These are phyloP conservation scores for Hyphopichia homilentoma DNA, from an alignment of 805 yeast species.

Conservation along the genomic window DNA sequence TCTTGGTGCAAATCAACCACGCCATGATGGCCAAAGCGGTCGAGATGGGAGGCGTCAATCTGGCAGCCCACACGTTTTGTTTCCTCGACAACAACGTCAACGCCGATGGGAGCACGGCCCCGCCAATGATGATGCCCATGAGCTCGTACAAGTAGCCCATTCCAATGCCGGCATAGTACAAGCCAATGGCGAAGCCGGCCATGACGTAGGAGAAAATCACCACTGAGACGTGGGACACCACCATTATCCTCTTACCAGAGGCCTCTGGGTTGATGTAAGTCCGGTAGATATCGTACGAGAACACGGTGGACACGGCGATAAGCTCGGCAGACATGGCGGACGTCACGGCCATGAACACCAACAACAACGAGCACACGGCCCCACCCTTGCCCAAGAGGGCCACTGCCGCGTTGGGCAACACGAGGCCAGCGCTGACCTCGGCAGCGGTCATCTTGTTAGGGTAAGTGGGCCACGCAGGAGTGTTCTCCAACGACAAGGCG, in stretches of 20 bases:
- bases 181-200: conserved; percentile 82
- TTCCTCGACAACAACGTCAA: conserved; percentile 60
- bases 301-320: conserved; percentile 80
- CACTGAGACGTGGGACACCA: conserved; percentile 65
- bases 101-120: conserved; percentile 78
- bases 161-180: conserved; percentile 74
- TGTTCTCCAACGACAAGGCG: conserved; percentile 65
- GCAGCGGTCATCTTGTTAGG: conserved; percentile 62
- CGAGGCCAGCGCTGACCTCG: conserved; percentile 80
- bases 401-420: conserved; percentile 73
- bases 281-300: conserved; percentile 83
- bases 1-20: conserved; percentile 39
- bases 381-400: conserved; percentile 86
- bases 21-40: conserved; percentile 69
- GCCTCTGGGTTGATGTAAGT: conserved; percentile 78
- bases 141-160: conserved; percentile 86
- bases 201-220: conserved; percentile 53
- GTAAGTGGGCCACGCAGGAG: conserved; percentile 75
- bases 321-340: conserved; percentile 91
- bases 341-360: conserved; percentile 90
- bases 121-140: conserved; percentile 86
- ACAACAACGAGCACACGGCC: conserved; percentile 72
- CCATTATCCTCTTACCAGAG: conserved; percentile 65
- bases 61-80: conserved; percentile 68
- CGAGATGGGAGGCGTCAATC: conserved; percentile 74